Evolutionary conservation across 495 filamentous ascomycete species (phyloP), one percentile per base, ranked within the genome.

Genomic region (Pseudoneurospora amorphoporcata): DNA sequence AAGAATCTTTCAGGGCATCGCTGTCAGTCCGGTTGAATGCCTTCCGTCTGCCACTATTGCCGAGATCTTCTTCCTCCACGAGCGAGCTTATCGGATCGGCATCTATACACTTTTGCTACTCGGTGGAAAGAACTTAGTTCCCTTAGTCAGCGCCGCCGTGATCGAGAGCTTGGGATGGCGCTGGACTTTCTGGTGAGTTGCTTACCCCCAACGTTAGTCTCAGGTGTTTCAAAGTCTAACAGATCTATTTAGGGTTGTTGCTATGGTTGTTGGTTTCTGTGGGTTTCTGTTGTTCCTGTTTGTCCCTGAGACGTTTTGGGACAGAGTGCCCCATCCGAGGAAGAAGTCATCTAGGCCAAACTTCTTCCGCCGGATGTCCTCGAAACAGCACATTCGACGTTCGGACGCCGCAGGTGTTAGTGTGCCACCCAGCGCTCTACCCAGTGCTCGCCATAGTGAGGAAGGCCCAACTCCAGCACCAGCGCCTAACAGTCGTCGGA

Each of bases 251-350:
- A 91, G 91, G 92, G 89, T 97, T 73, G 91, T 97, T 71, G 90
- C 95, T 7, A 92, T 97, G 2, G 81, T 97, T 38, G 94, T 95
- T 42, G 94, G 88, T 0, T 88, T 91, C 70, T 92, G 91, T 74
- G 86, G 91, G 53, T 76, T 87, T 9, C 81, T 96, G 1, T 83
- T 98, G 1, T 97, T 97, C 76, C 84, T 99, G 71, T 97, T 97
- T 76, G 92, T 97, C 7, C 95, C 95, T 0, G 95, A 99, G 81
- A 97, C 94, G 0, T 97, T 97, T 77, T 98, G 95, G 95, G 94
- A 98, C 77, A 87, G 95, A 29, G 90, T 90, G 3, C 95, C 94
- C 3, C 83, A 86, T 53, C 92, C 76, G 4, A 88, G 87, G 73
- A 81, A 80, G 70, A 72, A 76, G 69, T 71, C 74, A 23, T 61